Percentiles rank a stretch among this genome's conserved stretches.
phyloP scores from a whole-genome alignment of 192 early-diverging fungal genomes.

The Coemansia sp. region DNA sequence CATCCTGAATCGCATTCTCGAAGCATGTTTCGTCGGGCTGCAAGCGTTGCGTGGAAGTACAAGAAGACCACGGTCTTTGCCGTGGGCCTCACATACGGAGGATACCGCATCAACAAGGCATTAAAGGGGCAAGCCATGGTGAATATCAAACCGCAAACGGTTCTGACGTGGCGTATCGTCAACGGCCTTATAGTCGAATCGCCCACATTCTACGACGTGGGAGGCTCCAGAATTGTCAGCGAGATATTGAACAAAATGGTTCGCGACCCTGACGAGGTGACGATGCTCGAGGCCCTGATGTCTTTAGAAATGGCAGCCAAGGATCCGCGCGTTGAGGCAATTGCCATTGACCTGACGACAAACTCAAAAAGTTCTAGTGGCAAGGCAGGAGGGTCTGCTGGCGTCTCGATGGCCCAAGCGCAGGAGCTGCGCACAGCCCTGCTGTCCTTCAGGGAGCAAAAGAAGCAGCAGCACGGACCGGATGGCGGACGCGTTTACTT shows the following conservation, averaged over 20 bases:
- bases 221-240: not conserved
- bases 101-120: not conserved
- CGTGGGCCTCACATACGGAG: conserved; percentile 10
- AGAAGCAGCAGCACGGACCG: conserved; percentile 50
- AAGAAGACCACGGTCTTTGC: conserved; percentile 20
- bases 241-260: not conserved
- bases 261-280: conserved; percentile 11
- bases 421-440: conserved; percentile 64
- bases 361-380: not conserved
- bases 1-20: not conserved
- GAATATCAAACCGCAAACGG: conserved; percentile 6
- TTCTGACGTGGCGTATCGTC: conserved; percentile 26
- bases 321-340: conserved; percentile 48
- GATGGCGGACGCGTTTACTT: conserved; percentile 57
- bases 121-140: not conserved
- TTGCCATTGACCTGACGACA: conserved; percentile 16
- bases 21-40: conserved; percentile 10
- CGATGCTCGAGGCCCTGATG: conserved; percentile 46
- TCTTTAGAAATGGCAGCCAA: conserved; percentile 54
- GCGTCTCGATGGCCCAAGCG: conserved; percentile 58
- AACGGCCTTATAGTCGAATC: conserved; percentile 21
- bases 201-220: not conserved
- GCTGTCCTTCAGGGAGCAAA: conserved; percentile 53
- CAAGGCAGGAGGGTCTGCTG: conserved; percentile 4
- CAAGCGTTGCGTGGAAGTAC: conserved; percentile 14